These are phyloP conservation scores for Aspergillus baeticus DNA, from an alignment of 495 filamentous ascomycete genomes.

Conservation along the genomic window DNA sequence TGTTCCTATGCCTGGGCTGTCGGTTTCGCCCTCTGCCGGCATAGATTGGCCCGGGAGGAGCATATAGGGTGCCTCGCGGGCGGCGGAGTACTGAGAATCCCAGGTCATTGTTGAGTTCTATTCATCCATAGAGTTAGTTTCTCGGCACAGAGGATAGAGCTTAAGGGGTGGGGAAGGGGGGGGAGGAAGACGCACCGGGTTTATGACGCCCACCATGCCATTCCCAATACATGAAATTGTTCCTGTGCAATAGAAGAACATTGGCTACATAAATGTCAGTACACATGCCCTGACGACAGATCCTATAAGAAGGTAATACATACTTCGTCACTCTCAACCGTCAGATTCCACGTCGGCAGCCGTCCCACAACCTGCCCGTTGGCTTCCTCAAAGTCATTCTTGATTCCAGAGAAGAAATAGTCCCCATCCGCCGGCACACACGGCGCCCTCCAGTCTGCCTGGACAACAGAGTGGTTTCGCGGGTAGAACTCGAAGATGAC, in stretches of 20 bases:
- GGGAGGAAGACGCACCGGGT: slow-evolving; percentile 24
- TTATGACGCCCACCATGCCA: slow-evolving; percentile 46
- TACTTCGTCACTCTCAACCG: slow-evolving; percentile 36
- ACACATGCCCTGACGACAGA: not conserved
- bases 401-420: slow-evolving; percentile 41
- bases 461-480: slow-evolving; percentile 60
- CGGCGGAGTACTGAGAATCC: slow-evolving; percentile 32
- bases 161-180: not conserved
- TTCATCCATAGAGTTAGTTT: not conserved
- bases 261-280: slow-evolving; percentile 22
- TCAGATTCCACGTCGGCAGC: slow-evolving; percentile 37
- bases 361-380: slow-evolving; percentile 30
- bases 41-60: slow-evolving; percentile 36
- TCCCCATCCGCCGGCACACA: slow-evolving; percentile 50
- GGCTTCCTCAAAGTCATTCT: slow-evolving; percentile 28
- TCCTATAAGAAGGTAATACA: not conserved
- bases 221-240: slow-evolving; percentile 38
- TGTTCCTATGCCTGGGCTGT: slow-evolving; percentile 9
- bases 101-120: slow-evolving; percentile 36
- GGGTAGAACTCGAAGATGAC: slow-evolving; percentile 63
- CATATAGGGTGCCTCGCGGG: slow-evolving; percentile 36
- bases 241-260: slow-evolving; percentile 43
- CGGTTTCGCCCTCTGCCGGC: slow-evolving; percentile 33
- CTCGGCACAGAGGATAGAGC: too few relatives aligned
- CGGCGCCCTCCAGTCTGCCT: slow-evolving; percentile 55